Base-by-base conservation (phyloP, 23 red algal species). In the Gracilariopsis chorda region DNA sequence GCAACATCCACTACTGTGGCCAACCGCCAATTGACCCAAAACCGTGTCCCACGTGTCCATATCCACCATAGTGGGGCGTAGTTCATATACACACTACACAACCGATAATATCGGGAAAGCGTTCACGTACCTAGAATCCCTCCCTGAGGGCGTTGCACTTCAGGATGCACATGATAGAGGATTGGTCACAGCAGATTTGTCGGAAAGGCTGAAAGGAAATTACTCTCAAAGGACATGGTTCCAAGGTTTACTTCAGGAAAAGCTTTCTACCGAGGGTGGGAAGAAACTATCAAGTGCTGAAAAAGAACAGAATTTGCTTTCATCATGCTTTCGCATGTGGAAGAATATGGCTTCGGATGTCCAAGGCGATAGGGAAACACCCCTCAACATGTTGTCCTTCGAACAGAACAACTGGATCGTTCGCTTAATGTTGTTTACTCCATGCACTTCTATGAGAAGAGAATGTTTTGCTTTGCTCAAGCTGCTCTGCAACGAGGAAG, bases 321-420 rank as follows among this genome's bases (percentile, higher is more conserved):
- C 17, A 2, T 46, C 39, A 73, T 73, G 40, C 37, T 47, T 73
- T 17, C 39, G 19, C 1, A 24, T 73, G 0, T 73, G 67, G 40
- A 73, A 46, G 37, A 46, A 19, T 25, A 46, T 45, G 20, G 67
- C 40, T n/a, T n/a, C n/a, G n/a, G 32, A 24, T 45, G 37, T 73
- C 0, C 16, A 25, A 2, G 7, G 2, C 30, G 40, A 35, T 10
- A 8, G 13, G 11, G n/a, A 73, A 46, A 73, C 40, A 14, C 40
- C 39, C 3, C 4, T 47, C 0, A 44, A 46, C 1, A 4, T 11
- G 28, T 46, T 80, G 9, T 89, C 72, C 20, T 73, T 89, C 44
- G 85, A 78, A 14, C 44, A 89, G 48, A 52, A 67, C 35, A 89
- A 89, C 51, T 92, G 89, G 89, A 65, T 92, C 21, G 65, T 92